A percentile compares a stretch with the other conserved stretches of the same genome.
Conservation (phyloP, 1,284 basidiomycete genomes). For the Tylopilus sp. region DNA sequence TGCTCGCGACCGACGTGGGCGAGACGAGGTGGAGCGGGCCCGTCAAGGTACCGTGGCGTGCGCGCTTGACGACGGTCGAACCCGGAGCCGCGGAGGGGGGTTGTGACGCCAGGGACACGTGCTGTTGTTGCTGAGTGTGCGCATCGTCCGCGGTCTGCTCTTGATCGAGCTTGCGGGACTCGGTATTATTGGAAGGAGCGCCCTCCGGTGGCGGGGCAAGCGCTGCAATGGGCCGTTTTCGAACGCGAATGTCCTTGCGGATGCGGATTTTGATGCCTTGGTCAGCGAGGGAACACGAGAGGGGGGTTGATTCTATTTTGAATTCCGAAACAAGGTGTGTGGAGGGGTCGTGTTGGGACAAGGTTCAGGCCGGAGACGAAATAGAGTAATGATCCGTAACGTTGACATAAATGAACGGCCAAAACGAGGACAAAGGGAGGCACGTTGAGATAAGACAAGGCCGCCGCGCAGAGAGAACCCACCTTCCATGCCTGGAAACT, state of each 20-base stretch:
- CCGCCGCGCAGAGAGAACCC: slow-evolving; percentile 22
- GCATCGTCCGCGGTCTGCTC: slow-evolving; percentile 27
- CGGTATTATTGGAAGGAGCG: slow-evolving; percentile 24
- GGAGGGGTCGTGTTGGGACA: slow-evolving; percentile 1
- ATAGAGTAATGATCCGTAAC: slow-evolving; percentile 25
- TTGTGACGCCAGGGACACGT: slow-evolving; percentile 13
- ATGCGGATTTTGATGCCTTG: slow-evolving; percentile 94
- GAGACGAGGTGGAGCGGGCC: slow-evolving; percentile 22
- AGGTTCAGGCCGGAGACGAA: slow-evolving; percentile 8
- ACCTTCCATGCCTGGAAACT: slow-evolving; percentile 94
- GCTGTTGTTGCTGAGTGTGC: slow-evolving; percentile 20
- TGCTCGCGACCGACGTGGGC: slow-evolving; percentile 15
- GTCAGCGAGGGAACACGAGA: slow-evolving; percentile 85
- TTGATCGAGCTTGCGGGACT: slow-evolving; percentile 28
- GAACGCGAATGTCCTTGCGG: slow-evolving; percentile 80
- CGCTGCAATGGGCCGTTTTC: slow-evolving; percentile 59
- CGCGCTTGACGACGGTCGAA: slow-evolving; percentile 21
- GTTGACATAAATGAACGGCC: slow-evolving; percentile 11
- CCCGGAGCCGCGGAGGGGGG: background rate
- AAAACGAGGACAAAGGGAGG: slow-evolving; percentile 14
- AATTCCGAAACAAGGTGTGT: background rate
- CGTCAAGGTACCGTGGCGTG: slow-evolving; percentile 33
- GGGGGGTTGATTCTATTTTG: slow-evolving; percentile 69
- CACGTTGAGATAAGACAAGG: slow-evolving; percentile 25
- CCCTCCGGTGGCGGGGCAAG: slow-evolving; percentile 41